Conservation (phyloP, 495 filamentous ascomycete species). For the Bombardia bombarda region DNA sequence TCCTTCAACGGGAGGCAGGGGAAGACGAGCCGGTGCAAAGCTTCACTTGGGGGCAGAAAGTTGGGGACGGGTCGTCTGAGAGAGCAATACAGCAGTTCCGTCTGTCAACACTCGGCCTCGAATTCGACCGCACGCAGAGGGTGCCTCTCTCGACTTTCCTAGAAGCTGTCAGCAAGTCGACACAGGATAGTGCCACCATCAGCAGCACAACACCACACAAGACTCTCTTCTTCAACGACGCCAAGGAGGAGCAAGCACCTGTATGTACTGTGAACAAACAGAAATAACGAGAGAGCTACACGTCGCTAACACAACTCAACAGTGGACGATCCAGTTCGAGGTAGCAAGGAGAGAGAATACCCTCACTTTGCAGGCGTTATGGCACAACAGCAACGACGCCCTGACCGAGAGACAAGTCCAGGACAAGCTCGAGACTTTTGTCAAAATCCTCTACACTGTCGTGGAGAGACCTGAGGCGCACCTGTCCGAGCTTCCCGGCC, state of each 20-base stretch:
- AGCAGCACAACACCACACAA: too few relatives aligned
- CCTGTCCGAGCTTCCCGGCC: constrained; percentile 5
- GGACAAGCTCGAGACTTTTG: constrained; percentile 6
- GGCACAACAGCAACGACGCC: constrained; percentile 3
- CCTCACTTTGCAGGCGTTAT: constrained; percentile 8
- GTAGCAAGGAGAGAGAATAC: background rate
- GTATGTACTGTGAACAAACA: background rate
- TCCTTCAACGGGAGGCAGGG: constrained; percentile 7
- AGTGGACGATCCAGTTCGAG: constrained; percentile 11
- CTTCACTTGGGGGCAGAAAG: constrained; percentile 9
- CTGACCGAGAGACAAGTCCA: constrained; percentile 1
- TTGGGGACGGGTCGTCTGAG: background rate
- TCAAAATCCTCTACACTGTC: constrained; percentile 2
- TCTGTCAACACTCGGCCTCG: constrained; percentile 1
- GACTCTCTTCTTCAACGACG: constrained; percentile 11
- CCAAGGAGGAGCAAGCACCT: too few relatives aligned
- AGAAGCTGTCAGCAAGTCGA: background rate
- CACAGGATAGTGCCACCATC: background rate
- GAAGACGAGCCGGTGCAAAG: constrained; percentile 8
- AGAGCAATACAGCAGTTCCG: constrained; percentile 2
- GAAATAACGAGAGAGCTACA: background rate
- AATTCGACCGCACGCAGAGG: constrained; percentile 1
- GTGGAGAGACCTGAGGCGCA: background rate
- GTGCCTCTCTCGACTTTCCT: constrained; percentile 3
- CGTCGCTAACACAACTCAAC: background rate